Evolutionary conservation across 2,329 filamentous ascomycete genomes (phyloP).

Genomic region (Clonostachys rhizophaga): DNA sequence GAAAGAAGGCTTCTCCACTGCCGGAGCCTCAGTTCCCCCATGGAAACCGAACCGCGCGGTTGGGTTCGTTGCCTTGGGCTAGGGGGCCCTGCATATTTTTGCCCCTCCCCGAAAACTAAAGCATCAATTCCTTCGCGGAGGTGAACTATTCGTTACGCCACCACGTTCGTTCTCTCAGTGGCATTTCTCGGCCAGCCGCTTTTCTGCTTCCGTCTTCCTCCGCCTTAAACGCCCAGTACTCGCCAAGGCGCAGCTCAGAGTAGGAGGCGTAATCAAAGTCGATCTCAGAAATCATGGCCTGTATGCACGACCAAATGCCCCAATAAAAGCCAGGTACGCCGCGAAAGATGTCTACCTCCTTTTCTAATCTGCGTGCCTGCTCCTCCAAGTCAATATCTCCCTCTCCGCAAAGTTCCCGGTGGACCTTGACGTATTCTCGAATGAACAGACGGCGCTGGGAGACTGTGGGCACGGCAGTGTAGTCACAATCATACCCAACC

Average conservation of each 20-base stretch:
- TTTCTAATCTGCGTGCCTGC: slow-evolving; percentile 65
- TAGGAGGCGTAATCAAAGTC: slow-evolving; percentile 96
- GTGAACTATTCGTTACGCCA: slow-evolving; percentile 13
- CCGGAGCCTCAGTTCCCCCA: too few species aligned
- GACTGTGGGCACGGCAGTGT: slow-evolving; percentile 72
- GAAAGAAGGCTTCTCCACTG: too few species aligned
- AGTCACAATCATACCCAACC: slow-evolving; percentile 96
- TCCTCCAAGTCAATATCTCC: slow-evolving; percentile 44
- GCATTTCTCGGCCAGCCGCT: slow-evolving; percentile 50
- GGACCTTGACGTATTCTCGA: slow-evolving; percentile 74
- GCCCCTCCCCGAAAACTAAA: too few species aligned
- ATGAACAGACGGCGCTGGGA: slow-evolving; percentile 77
- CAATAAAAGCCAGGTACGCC: slow-evolving; percentile 86
- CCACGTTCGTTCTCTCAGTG: slow-evolving; percentile 79
- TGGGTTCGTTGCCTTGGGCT: too few species aligned
- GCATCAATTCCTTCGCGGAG: too few species aligned
- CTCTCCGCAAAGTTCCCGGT: slow-evolving; percentile 49
- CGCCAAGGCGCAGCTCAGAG: slow-evolving; percentile 77
- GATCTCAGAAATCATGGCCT: slow-evolving; percentile 89
- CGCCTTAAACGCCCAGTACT: slow-evolving; percentile 90
- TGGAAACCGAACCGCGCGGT: too few species aligned
- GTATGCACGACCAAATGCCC: slow-evolving; percentile 95
- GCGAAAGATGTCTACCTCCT: slow-evolving; percentile 82
- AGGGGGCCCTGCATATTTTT: too few species aligned
- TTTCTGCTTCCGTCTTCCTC: slow-evolving; percentile 61